These are phyloP conservation scores for Aureobasidium sp. DNA, from an alignment of 2,329 filamentous ascomycete species.

Conservation along the genomic window DNA sequence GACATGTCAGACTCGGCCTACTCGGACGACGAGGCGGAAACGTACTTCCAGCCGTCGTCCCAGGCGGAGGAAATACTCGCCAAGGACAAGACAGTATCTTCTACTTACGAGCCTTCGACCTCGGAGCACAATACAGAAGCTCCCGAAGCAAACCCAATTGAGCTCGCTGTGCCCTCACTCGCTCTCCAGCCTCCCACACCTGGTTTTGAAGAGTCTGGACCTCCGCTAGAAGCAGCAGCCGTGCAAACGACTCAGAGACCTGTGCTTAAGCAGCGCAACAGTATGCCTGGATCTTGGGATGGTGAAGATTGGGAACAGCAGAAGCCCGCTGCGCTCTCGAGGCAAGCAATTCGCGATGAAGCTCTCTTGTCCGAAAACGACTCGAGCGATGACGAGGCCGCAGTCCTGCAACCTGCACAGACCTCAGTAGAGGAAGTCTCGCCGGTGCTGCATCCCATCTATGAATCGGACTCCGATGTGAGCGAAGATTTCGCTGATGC, in stretches of 20 bases:
- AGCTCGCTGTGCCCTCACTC: slow-evolving; percentile 20
- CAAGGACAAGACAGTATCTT: background rate
- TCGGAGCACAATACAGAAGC: background rate
- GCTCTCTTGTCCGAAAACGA: background rate
- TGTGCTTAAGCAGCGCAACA: background rate
- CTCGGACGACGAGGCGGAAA: background rate
- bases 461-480: slow-evolving; percentile 31
- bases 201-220: slow-evolving; percentile 15
- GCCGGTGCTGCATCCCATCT: slow-evolving; percentile 10
- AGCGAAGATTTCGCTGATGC: slow-evolving; percentile 66
- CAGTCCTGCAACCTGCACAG: background rate
- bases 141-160: background rate
- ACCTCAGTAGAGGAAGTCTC: background rate
- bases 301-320: background rate
- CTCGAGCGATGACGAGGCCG: slow-evolving; percentile 11
- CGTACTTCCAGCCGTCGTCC: background rate
- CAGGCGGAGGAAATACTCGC: background rate
- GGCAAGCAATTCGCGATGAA: background rate
- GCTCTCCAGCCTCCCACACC: slow-evolving; percentile 29
- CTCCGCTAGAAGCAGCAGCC: background rate
- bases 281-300: slow-evolving; percentile 15
- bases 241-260: background rate
- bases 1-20: background rate
- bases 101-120: background rate
- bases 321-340: background rate